These are phyloP conservation scores for Lizanozyma gosingica DNA, from an alignment of 1,139 yeast species.

Conservation along the genomic window DNA sequence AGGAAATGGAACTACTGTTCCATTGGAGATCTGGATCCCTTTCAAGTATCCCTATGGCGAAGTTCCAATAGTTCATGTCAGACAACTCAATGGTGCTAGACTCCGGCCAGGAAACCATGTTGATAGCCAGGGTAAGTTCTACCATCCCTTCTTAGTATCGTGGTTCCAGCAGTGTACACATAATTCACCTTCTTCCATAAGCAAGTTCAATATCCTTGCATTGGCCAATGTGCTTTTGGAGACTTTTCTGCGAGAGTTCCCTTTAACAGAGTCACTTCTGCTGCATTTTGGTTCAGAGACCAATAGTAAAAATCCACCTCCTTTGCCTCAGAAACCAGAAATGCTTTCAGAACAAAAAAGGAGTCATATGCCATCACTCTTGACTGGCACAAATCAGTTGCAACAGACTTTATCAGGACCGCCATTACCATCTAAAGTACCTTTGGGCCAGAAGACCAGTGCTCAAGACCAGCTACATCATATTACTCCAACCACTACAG, in stretches of 20 bases:
- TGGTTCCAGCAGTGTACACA: slow-evolving; percentile 38
- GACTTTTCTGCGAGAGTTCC: slow-evolving; percentile 39
- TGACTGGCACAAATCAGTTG: too few species aligned
- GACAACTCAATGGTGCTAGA: slow-evolving; percentile 26
- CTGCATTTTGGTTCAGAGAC: background rate
- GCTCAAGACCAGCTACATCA: too few species aligned
- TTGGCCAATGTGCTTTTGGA: slow-evolving; percentile 28
- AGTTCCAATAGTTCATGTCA: slow-evolving; percentile 57
- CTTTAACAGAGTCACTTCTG: slow-evolving; percentile 18
- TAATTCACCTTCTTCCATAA: slow-evolving; percentile 5
- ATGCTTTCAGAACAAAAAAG: background rate
- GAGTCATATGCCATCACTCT: too few species aligned
- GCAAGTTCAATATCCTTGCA: slow-evolving; percentile 26
- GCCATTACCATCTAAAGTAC: slow-evolving; percentile 5
- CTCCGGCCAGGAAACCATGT: slow-evolving; percentile 57
- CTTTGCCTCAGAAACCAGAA: slow-evolving; percentile 7
- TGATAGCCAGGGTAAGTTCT: slow-evolving; percentile 67
- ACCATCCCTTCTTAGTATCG: slow-evolving; percentile 55
- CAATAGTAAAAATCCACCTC: slow-evolving; percentile 6
- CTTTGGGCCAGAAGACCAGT: slow-evolving; percentile 2
- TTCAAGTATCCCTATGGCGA: slow-evolving; percentile 47
- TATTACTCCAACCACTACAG: too few species aligned
- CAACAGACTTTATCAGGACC: background rate
- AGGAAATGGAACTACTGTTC: slow-evolving; percentile 31
- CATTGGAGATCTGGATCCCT: slow-evolving; percentile 74